These are phyloP conservation scores for Podila epigama DNA, from an alignment of 192 early-diverging fungal species.

Conservation along the genomic window DNA sequence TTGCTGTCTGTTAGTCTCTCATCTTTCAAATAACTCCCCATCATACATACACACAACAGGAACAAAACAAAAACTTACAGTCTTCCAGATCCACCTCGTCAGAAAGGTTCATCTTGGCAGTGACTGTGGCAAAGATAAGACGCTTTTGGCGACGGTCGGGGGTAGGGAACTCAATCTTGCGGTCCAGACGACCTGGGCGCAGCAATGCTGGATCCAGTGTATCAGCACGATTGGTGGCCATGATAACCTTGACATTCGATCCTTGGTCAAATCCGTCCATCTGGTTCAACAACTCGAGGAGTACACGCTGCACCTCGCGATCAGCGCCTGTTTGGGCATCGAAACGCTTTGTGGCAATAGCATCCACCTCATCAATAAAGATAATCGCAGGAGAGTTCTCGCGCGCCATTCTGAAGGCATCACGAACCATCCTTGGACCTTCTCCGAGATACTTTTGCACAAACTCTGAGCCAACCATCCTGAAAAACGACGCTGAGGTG, in stretches of 20 bases:
- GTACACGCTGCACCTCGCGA: conserved; percentile 97
- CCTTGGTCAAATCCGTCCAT: conserved; percentile 99
- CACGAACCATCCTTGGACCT: conserved; percentile 97
- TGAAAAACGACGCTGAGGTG: conserved; percentile 95
- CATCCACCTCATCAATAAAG: conserved; percentile 99
- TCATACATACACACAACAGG: neutral
- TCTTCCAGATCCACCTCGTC: conserved; percentile 99
- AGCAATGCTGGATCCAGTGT: conserved; percentile 96
- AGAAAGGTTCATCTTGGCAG: conserved; percentile 94
- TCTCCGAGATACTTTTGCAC: conserved; percentile 99
- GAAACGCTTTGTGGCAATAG: conserved; percentile 97
- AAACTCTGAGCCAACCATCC: conserved; percentile 97
- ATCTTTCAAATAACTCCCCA: too few relatives aligned
- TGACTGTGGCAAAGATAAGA: conserved; percentile 95
- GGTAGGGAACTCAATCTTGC: conserved; percentile 99
- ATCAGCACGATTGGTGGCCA: conserved; percentile 99
- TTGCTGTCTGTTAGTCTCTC: too few relatives aligned
- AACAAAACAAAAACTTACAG: conserved; percentile 65
- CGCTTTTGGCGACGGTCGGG: conserved; percentile 98
- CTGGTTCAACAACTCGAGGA: conserved; percentile 97
- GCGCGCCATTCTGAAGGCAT: conserved; percentile 94
- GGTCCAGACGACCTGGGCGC: conserved; percentile 95
- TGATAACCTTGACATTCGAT: conserved; percentile 98
- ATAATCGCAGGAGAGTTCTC: conserved; percentile 98
- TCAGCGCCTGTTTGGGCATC: conserved; percentile 99